Evolutionary conservation across 2,329 filamentous ascomycete genomes (phyloP), one percentile per base, ranked within the genome.

Genomic region (Fusarium sulawesiense): DNA sequence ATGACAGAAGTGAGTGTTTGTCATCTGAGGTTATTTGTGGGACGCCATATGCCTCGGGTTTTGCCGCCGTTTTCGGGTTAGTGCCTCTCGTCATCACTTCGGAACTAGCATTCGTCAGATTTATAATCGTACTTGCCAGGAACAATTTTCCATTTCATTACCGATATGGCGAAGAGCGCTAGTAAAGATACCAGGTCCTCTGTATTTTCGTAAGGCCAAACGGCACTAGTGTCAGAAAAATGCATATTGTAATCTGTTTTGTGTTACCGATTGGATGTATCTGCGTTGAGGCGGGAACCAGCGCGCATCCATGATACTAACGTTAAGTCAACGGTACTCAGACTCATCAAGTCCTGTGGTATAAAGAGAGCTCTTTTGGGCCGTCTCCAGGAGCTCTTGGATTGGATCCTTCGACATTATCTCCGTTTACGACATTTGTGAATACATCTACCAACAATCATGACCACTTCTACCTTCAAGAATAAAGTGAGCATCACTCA

Each of bases 361-460:
- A 37, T 37, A 37, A 37, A 37, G 6, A 37, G 6, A 37, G 18
- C 18, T n/a, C 3, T 12, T 2, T 12, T 12, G 10, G n/a, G 5
- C 20, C 7, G 1, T 21, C n/a, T 14, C 7, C 20, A 14, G 2
- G 18, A 6, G 3, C 18, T 0, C 1, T 37, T 12, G 6, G n/a
- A 12, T 37, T 12, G 6, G n/a, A 12, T 37, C 1, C 18, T 12
- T 37, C 3, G 11, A n/a, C 18, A n/a, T 1, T 12, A 12, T 37
- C 34, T 12, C 0, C 6, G n/a, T 3, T 7, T 12, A 11, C 18
- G 0, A n/a, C 10, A 12, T 37, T 12, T n/a, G 10, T 12, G 10
- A n/a, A 14, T 42, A 20, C 12, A 13, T 5, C 40, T 21, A 10
- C 20, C 20, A 21, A 12, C 12, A 42, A 21, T 3, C n/a, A 42